Percentiles rank a stretch among this genome's conserved stretches.
These are phyloP conservation scores for Fulvia fulva DNA, from an alignment of 2,329 filamentous ascomycete species.

Conservation along the genomic window DNA sequence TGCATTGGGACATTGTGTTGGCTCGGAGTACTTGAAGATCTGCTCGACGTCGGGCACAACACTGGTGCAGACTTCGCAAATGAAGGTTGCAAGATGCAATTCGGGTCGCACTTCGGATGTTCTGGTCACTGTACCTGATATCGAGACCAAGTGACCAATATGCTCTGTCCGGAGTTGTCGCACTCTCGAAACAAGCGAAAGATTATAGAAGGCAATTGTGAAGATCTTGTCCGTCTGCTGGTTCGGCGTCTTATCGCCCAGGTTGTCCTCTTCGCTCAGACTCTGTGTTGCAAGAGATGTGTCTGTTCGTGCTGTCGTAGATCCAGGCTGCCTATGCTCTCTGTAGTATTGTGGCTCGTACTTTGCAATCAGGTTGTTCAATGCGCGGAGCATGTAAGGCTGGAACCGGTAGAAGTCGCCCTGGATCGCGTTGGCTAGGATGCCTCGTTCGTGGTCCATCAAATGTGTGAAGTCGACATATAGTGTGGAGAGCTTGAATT, in stretches of 20 bases:
- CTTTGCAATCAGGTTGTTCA: constrained; percentile 92
- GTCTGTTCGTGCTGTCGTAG: constrained; percentile 62
- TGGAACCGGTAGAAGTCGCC: constrained; percentile 92
- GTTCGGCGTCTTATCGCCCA: constrained; percentile 73
- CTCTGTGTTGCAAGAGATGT: constrained; percentile 57
- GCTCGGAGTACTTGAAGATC: constrained; percentile 95
- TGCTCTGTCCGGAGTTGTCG: constrained; percentile 82
- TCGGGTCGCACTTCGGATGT: constrained; percentile 97
- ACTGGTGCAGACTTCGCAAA: constrained; percentile 80
- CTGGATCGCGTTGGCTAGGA: constrained; percentile 79
- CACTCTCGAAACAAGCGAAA: constrained; percentile 80
- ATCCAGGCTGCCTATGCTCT: constrained; percentile 79
- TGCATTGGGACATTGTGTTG: constrained; percentile 86
- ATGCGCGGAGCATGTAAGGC: constrained; percentile 80
- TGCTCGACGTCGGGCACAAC: constrained; percentile 90
- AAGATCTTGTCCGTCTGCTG: constrained; percentile 98
- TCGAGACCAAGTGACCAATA: constrained; percentile 88
- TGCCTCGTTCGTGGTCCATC: constrained; percentile 69
- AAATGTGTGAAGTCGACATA: constrained; percentile 88
- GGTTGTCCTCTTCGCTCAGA: constrained; percentile 55
- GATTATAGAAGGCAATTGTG: constrained; percentile 86
- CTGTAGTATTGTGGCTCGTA: constrained; percentile 92
- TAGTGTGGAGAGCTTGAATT: constrained; percentile 73
- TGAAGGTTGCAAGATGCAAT: constrained; percentile 85
- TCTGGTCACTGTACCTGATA: constrained; percentile 92